Percentiles rank a stretch among this genome's conserved stretches.
Conservation (phyloP, 1,284 basidiomycete species). For the Heterobasidion occidentale region DNA sequence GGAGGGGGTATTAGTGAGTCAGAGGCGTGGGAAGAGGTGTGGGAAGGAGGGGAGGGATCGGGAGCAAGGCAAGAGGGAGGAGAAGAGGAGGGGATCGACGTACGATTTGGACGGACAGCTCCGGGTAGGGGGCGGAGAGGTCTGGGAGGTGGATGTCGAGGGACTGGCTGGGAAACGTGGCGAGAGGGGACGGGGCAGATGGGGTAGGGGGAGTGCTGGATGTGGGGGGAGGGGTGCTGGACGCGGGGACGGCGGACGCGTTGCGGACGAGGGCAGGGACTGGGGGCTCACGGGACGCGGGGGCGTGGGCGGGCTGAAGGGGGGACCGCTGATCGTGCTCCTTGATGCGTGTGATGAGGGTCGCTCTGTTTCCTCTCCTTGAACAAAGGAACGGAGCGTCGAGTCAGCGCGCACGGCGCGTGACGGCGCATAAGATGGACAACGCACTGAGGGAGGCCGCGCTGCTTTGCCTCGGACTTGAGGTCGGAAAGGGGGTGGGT, state of each 20-base stretch:
- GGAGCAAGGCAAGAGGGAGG: neutral
- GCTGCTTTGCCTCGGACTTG: slow-evolving; percentile 54
- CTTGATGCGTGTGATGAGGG: slow-evolving; percentile 45
- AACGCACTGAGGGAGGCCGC: slow-evolving; percentile 58
- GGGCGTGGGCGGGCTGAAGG: slow-evolving; percentile 11
- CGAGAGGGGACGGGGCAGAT: slow-evolving; percentile 7
- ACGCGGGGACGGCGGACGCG: slow-evolving; percentile 25
- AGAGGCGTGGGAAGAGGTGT: neutral
- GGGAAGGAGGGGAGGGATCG: neutral
- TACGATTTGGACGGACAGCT: slow-evolving; percentile 51
- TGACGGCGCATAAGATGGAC: neutral
- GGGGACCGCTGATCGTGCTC: slow-evolving; percentile 32
- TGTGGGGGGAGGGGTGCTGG: slow-evolving; percentile 6
- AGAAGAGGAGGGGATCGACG: slow-evolving; percentile 19
- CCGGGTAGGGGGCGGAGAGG: slow-evolving; percentile 32
- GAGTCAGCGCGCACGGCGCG: neutral
- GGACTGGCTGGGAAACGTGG: slow-evolving; percentile 23
- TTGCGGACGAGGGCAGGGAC: slow-evolving; percentile 16
- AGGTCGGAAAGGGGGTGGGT: slow-evolving; percentile 54
- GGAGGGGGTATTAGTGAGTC: slow-evolving; percentile 4
- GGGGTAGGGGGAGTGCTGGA: neutral
- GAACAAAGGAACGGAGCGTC: slow-evolving; percentile 3
- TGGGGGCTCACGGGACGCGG: slow-evolving; percentile 12
- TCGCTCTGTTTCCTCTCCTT: slow-evolving; percentile 55
- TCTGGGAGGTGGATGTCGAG: slow-evolving; percentile 52